A percentile compares a stretch with the other conserved stretches of the same genome.
Evolutionary conservation across 148 eudicot species (phyloP).

Genomic region (Rhododendron simsii): DNA sequence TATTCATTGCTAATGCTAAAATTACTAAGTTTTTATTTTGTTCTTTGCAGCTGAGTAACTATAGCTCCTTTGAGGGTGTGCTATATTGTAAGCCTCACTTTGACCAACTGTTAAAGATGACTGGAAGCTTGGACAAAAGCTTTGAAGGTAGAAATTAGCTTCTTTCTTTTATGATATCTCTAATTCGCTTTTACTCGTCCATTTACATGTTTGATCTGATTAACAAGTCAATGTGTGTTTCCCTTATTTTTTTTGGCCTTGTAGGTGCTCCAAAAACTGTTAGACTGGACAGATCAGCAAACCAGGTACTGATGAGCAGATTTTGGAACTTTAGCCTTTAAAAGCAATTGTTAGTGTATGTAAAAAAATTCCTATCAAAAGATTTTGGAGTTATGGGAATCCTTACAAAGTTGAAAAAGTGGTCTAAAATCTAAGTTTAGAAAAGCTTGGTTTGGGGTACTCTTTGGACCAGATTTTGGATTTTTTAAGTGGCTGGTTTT

Average conservation of each 20-base stretch:
- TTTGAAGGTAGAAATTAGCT: slow-evolving; percentile 57
- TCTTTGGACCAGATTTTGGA: neutral
- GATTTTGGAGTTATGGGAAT: neutral
- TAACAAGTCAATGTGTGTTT: neutral
- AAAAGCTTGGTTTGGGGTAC: neutral
- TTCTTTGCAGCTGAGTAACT: slow-evolving; percentile 64
- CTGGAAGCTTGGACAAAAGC: slow-evolving; percentile 89
- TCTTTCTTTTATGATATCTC: neutral
- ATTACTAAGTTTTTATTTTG: neutral
- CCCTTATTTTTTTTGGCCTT: neutral
- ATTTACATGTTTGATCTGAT: neutral
- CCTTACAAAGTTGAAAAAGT: neutral
- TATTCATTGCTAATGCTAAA: neutral
- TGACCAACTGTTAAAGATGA: slow-evolving; percentile 84
- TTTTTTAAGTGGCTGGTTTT: neutral
- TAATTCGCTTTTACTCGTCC: neutral
- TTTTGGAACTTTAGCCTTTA: neutral
- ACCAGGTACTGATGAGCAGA: slow-evolving; percentile 35
- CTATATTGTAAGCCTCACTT: slow-evolving; percentile 91
- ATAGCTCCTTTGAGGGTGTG: slow-evolving; percentile 83
- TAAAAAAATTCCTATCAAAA: neutral
- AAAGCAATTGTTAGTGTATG: neutral
- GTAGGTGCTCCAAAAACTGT: slow-evolving; percentile 67
- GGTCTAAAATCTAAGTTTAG: neutral
- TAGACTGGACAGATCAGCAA: slow-evolving; percentile 53